Evolutionary conservation across 805 yeast genomes (phyloP).

Genomic region (Blastobotrys chiropterorum): DNA sequence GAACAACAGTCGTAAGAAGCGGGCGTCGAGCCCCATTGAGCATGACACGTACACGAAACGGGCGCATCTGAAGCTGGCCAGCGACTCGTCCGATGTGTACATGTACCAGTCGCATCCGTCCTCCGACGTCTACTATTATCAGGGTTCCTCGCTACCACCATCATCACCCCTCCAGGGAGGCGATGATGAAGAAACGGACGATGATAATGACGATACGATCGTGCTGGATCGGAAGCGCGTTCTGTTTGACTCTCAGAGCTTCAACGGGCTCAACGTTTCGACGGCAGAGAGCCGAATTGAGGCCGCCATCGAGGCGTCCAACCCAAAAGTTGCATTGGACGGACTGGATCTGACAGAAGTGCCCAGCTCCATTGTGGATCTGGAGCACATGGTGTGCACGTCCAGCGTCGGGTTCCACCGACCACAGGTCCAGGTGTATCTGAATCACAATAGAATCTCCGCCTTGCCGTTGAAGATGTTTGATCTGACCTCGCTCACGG

Average conservation of each 20-base stretch:
- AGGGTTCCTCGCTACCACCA: not conserved
- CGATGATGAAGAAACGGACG: not conserved
- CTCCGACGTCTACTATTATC: not conserved
- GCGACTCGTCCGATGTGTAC: not conserved
- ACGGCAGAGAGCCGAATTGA: slow-evolving; percentile 11
- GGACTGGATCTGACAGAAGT: slow-evolving; percentile 23
- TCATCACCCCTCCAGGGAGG: not conserved
- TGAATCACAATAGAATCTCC: slow-evolving; percentile 27
- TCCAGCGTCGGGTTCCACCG: slow-evolving; percentile 17
- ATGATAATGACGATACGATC: not conserved
- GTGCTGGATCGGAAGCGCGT: not conserved
- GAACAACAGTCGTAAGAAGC: not conserved
- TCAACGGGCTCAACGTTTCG: not conserved
- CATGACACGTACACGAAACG: not conserved
- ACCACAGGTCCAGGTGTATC: slow-evolving; percentile 26
- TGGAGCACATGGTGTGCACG: slow-evolving; percentile 24
- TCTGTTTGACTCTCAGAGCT: not conserved
- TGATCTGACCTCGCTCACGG: slow-evolving; percentile 29
- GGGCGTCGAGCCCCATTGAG: not conserved
- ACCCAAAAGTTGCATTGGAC: slow-evolving; percentile 17
- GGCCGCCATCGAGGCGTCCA: slow-evolving; percentile 15
- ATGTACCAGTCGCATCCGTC: not conserved
- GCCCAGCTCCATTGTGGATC: slow-evolving; percentile 33
- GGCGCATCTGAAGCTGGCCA: not conserved
- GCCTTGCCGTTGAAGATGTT: slow-evolving; percentile 28